Evolutionary conservation across 352 stramenopile genomes (phyloP).

Genomic region (Pythium dissimile): DNA sequence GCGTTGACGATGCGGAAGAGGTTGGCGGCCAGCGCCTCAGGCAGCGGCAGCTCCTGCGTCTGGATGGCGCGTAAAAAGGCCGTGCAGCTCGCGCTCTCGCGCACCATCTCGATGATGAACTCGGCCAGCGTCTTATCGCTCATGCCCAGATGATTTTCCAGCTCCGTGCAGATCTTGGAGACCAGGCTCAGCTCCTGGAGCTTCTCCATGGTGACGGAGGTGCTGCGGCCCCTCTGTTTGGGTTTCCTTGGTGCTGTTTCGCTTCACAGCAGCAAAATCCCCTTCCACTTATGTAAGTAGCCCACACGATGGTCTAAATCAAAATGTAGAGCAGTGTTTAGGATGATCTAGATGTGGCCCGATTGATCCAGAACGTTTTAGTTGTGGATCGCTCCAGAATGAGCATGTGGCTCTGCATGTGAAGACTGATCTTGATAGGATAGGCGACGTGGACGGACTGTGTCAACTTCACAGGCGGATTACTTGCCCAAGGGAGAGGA

Average conservation of each 20-base stretch:
- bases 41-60: conserved; percentile 58
- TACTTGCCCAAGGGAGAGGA: background rate
- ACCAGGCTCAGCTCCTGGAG: conserved; percentile 85
- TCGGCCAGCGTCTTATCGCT: conserved; percentile 96
- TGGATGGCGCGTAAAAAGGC: conserved; percentile 61
- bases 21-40: conserved; percentile 61
- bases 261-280: conserved; percentile 1
- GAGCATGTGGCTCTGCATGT: background rate
- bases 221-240: background rate
- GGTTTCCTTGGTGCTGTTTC: conserved; percentile 4
- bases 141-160: conserved; percentile 92
- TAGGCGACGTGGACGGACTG: conserved; percentile 10
- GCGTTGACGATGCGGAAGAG: conserved; percentile 80
- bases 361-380: background rate
- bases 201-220: conserved; percentile 73
- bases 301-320: background rate
- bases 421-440: conserved; percentile 5
- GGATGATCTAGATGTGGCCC: conserved; percentile 1
- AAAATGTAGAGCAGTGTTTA: background rate
- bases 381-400: conserved; percentile 7
- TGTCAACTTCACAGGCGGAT: conserved; percentile 8
- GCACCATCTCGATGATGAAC: conserved; percentile 93
- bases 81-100: conserved; percentile 60
- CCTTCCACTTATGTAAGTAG: conserved; percentile 6
- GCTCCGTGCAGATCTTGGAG: conserved; percentile 86